Evolutionary conservation across 331 rosid genomes (phyloP), one percentile per base, ranked within the genome.

Genomic region (Acacia pycnantha): DNA sequence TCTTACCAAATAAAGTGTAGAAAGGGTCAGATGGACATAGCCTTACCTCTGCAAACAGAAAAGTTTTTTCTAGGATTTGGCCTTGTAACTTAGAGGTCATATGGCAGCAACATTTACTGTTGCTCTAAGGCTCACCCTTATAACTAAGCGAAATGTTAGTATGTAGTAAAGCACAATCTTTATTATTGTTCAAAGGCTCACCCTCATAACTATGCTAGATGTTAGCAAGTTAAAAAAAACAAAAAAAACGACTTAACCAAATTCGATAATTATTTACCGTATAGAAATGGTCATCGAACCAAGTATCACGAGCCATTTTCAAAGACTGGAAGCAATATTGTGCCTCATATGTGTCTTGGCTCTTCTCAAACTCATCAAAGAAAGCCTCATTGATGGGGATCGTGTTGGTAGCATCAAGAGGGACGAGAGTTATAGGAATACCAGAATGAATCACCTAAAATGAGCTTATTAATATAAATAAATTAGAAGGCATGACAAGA

Each of bases 401-500:
- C 56, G 99, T 93, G 85, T 96, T 90, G 19, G 99, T 93, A 31
- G 99, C 97, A 82, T 93, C 99, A 80, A 93, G 84, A 50, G 99
- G 97, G 79, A 93, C 92, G 59, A 96, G 93, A 4, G 98, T 96
- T 54, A 87, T 29, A 24, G 98, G 95, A 86, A 96, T 92, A 70
- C 94, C 99, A 27, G 98, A 93, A 90, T 96, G 99, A 76, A 95
- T 84, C 73, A 96, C 99, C 99, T 96, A 84, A 70, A 79, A 81
- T 31, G 50, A 72, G 11, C 9, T 43, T 43, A 43, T 43, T 43
- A 10, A 43, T 43, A 9, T 43, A 35, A 47, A 26, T 29, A 65
- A 61, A 61, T 11, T 44, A 59, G 56, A 77, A 56, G 41, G 46
- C 66, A 21, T 70, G 62, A 46, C 11, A 44, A 22, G 62, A 46